Evolutionary conservation across 2,329 filamentous ascomycete genomes (phyloP), one percentile per base, ranked within the genome.

Genomic region (Sporothrix schenckii): DNA sequence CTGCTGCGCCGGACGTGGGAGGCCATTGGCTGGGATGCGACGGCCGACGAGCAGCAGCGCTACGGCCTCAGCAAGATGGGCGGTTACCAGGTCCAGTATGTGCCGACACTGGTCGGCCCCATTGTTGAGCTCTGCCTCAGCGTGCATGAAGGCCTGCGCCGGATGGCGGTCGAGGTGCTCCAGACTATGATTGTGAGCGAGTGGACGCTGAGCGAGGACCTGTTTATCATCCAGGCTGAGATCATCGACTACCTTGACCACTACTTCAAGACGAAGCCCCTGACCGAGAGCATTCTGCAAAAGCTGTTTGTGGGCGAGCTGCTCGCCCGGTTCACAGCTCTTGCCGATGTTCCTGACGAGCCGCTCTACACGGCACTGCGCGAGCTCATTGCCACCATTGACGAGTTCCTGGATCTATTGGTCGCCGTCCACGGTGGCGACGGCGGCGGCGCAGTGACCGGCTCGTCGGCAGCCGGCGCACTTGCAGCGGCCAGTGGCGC

Each of bases 111-210:
- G 6, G 93, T 99, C 9, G 91, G 91, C 0, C 93, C 94, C 0
- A 95, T 98, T 66, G 92, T 98, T 30, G 93, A 96, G 79, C 86
- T 99, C 11, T 99, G 95, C 77, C 85, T 99, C 70, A 98, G 94
- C 77, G 93, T 98, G 4, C 95, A 99, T 75, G 93, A 97, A 78
- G 94, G 94, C 3, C 83, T 99, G 70, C 88, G 95, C 72, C 89
- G 88, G 73, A 95, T 97, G 79, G 95, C 94, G 0, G 93, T 97
- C 41, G 92, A 97, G 78, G 92, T 99, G 24, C 81, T 99, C 72
- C 93, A 97, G 79, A 97, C 93, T 2, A 99, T 99, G 95, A 97
- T 99, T 76, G 90, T 98, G 74, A 97, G 94, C 80, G 95, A 99
- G 80, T 99, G 95, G 95, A 94, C 93, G 19, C 81, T 99, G 73